Percentiles rank a stretch among this genome's conserved stretches.
These are phyloP conservation scores for Scleroderma bovista DNA, from an alignment of 768 basidiomycete genomes.

Conservation along the genomic window DNA sequence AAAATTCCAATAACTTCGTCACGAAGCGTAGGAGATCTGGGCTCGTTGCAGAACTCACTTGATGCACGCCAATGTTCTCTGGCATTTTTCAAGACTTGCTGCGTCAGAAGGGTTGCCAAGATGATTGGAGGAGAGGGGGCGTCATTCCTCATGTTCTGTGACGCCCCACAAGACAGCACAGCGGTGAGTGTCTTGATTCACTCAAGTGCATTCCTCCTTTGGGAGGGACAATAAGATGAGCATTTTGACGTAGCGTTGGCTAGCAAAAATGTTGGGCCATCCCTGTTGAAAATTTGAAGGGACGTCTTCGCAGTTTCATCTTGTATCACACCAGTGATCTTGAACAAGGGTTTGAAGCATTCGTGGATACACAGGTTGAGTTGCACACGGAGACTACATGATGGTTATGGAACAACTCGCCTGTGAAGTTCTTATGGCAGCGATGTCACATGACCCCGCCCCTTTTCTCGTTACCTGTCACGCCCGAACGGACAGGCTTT, in stretches of 20 bases:
- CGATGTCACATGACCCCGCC: constrained; percentile 3
- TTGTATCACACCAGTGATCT: constrained; percentile 6
- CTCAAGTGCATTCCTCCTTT: background rate
- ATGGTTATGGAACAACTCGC: constrained; percentile 8
- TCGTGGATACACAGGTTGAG: constrained; percentile 9
- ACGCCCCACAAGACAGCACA: background rate
- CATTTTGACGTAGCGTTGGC: constrained; percentile 1
- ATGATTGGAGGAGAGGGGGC: background rate
- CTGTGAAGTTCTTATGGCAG: background rate
- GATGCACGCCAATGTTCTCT: background rate
- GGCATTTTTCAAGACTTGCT: background rate
- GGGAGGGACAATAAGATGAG: background rate
- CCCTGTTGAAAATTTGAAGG: background rate
- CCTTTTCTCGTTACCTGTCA: constrained; percentile 5
- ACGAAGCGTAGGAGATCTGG: background rate
- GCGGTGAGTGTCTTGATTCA: constrained; percentile 11
- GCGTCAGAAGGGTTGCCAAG: background rate
- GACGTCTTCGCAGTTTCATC: background rate
- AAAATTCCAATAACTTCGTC: background rate
- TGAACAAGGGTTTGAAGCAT: constrained; percentile 1
- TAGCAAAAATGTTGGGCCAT: background rate
- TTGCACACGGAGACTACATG: constrained; percentile 4
- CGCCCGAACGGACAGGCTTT: background rate
- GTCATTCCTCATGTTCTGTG: background rate
- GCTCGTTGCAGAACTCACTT: background rate